These are phyloP conservation scores for Pharnaceum exiguum DNA, from an alignment of 148 eudicot genomes.

Conservation along the genomic window DNA sequence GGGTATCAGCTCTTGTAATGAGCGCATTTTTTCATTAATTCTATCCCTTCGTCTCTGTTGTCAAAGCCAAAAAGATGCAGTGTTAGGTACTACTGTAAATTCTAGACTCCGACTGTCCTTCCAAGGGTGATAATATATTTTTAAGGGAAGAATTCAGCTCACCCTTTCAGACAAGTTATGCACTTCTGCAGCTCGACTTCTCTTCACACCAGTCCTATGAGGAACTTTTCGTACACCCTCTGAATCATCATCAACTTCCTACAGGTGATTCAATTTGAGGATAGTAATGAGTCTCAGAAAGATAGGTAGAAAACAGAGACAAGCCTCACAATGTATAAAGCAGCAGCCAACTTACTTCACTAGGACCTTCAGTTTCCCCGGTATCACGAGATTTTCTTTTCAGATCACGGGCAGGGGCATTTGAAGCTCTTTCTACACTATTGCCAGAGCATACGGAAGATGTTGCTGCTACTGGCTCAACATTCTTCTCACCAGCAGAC, in stretches of 20 bases:
- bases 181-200: conserved; percentile 99
- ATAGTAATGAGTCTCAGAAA: conserved; percentile 1
- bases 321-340: neutral
- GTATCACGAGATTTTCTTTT: conserved; percentile 67
- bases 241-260: conserved; percentile 93
- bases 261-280: conserved; percentile 13
- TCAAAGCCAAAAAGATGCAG: conserved; percentile 1
- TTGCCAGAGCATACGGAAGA: conserved; percentile 91
- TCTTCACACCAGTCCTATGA: conserved; percentile 64
- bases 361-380: conserved; percentile 73
- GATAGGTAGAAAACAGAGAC: neutral
- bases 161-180: conserved; percentile 97
- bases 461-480: conserved; percentile 52
- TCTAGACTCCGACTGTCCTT: conserved; percentile 3
- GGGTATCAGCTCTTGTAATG: conserved; percentile 94
- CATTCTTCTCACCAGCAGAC: conserved; percentile 28
- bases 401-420: conserved; percentile 40
- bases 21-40: conserved; percentile 98
- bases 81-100: neutral
- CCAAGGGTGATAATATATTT: neutral
- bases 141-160: conserved; percentile 25
- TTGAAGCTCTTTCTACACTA: conserved; percentile 67
- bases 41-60: conserved; percentile 93
- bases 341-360: conserved; percentile 52
- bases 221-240: conserved; percentile 49